A percentile compares a stretch with the other conserved stretches of the same genome.
Conservation (phyloP, 805 yeast genomes). For the Metschnikowia koreensis region DNA sequence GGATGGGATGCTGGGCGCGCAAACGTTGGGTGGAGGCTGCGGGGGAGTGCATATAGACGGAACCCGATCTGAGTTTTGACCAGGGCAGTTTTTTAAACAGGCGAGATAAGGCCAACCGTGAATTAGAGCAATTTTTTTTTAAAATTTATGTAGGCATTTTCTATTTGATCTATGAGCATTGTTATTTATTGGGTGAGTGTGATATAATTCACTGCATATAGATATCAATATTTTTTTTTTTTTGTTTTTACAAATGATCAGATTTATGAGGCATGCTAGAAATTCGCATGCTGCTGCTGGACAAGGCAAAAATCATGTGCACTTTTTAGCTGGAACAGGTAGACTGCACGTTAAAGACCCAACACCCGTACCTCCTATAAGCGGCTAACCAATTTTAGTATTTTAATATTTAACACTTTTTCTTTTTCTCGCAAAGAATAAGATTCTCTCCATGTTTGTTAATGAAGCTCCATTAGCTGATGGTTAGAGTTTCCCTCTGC, state of each 20-base stretch:
- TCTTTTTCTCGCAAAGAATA: neutral
- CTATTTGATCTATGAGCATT: neutral
- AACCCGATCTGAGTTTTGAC: neutral
- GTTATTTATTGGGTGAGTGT: no score
- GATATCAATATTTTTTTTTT: no score
- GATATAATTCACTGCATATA: no score
- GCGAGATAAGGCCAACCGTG: neutral
- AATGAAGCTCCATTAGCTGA: neutral
- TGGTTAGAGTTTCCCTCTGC: neutral
- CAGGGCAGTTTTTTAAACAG: neutral
- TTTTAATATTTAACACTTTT: no score
- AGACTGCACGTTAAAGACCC: neutral
- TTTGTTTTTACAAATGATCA: no score
- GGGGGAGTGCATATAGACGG: neutral
- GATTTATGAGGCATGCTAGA: no score
- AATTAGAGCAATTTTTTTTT: neutral
- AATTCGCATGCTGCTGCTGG: no score
- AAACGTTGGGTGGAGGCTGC: conserved; percentile 1
- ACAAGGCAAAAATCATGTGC: conserved; percentile 4
- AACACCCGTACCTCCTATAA: conserved; percentile 5
- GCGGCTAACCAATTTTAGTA: no score
- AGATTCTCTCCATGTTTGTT: neutral
- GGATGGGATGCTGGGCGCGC: neutral
- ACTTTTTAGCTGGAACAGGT: neutral
- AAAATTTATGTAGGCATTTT: neutral